These are phyloP conservation scores for Paramarasmius palmivorus DNA, from an alignment of 1,284 basidiomycete species.

Conservation along the genomic window DNA sequence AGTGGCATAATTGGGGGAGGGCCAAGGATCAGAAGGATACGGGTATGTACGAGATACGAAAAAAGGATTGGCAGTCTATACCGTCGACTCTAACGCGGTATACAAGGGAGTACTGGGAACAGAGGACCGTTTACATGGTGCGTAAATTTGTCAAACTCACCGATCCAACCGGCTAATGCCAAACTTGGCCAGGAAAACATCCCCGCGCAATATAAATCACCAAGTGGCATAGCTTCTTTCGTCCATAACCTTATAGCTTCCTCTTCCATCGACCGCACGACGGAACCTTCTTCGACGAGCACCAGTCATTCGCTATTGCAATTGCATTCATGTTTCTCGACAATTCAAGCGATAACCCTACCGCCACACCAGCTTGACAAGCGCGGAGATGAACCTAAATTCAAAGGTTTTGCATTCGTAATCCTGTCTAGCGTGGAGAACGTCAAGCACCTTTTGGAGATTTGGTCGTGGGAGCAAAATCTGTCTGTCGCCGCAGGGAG, in stretches of 20 bases:
- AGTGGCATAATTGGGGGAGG: slow-evolving; percentile 38
- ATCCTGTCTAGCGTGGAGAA: slow-evolving; percentile 44
- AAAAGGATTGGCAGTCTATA: slow-evolving; percentile 43
- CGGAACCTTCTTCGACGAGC: slow-evolving; percentile 13
- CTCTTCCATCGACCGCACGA: slow-evolving; percentile 9
- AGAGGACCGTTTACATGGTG: slow-evolving; percentile 66
- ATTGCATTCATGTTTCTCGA: slow-evolving; percentile 4
- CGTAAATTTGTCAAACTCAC: slow-evolving; percentile 18
- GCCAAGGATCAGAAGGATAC: slow-evolving; percentile 25
- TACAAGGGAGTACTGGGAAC: slow-evolving; percentile 57
- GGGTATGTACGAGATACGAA: slow-evolving; percentile 61
- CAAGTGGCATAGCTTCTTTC: slow-evolving; percentile 50
- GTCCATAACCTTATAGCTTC: slow-evolving; percentile 37
- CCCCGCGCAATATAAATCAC: slow-evolving; percentile 50
- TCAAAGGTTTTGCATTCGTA: slow-evolving; percentile 74
- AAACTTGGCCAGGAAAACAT: slow-evolving; percentile 61
- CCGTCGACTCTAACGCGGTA: slow-evolving; percentile 26
- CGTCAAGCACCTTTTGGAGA: slow-evolving; percentile 39
- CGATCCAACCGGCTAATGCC: neutral
- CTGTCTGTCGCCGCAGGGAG: neutral
- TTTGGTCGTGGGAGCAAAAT: slow-evolving; percentile 60
- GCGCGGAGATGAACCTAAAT: slow-evolving; percentile 49
- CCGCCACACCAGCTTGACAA: slow-evolving; percentile 64
- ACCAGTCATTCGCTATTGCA: neutral
- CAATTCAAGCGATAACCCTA: slow-evolving; percentile 54